Evolutionary conservation across 2,329 filamentous ascomycete genomes (phyloP).

Genomic region (Amylocarpus encephaloides): DNA sequence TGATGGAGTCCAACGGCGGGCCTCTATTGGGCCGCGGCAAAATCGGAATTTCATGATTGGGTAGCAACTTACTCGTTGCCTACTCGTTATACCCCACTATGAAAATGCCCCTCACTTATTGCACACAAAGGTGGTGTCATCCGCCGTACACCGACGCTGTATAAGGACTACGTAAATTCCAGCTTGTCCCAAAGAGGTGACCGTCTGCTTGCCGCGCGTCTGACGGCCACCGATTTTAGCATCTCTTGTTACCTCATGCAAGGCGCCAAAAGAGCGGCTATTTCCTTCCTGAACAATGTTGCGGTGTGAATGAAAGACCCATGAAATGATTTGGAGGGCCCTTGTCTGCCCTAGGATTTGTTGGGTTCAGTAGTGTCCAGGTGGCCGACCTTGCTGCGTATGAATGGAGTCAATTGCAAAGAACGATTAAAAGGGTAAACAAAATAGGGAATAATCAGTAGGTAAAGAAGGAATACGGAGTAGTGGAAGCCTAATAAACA

Average conservation of each 20-base stretch:
- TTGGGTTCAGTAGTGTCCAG: background rate
- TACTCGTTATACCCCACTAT: too few relatives aligned
- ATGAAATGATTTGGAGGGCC: background rate
- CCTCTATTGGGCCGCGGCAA: too few relatives aligned
- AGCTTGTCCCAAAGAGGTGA: background rate
- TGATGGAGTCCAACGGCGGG: too few relatives aligned
- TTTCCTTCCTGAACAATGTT: background rate
- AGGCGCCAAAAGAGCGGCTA: background rate
- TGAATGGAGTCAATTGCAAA: background rate
- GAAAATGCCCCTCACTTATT: slow-evolving; percentile 6
- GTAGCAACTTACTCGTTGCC: background rate
- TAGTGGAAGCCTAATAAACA: background rate
- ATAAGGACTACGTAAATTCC: background rate
- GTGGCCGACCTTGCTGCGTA: background rate
- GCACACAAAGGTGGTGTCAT: background rate
- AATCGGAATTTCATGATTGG: background rate
- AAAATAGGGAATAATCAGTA: too few relatives aligned
- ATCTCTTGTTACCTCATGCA: background rate
- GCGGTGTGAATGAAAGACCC: slow-evolving; percentile 1
- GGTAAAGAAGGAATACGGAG: too few relatives aligned
- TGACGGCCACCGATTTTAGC: slow-evolving; percentile 5
- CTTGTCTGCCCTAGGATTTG: slow-evolving; percentile 1
- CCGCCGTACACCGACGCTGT: background rate
- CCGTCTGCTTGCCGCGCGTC: slow-evolving; percentile 4
- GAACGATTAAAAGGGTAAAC: background rate